These are phyloP conservation scores for Stachybotrys echinatus DNA, from an alignment of 2,329 filamentous ascomycete genomes.

Conservation along the genomic window DNA sequence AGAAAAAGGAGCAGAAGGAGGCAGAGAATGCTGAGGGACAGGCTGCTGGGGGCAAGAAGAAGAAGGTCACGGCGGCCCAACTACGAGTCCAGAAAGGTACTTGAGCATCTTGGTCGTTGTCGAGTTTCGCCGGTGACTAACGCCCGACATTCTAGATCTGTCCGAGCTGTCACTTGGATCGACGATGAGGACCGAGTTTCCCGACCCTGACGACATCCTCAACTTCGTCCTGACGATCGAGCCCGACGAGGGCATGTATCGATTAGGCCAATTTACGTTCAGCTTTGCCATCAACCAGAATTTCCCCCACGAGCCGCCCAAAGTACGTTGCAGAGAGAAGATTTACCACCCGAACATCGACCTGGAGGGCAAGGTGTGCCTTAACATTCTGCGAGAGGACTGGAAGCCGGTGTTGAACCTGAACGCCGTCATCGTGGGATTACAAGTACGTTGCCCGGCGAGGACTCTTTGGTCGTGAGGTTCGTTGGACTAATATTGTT, in stretches of 20 bases:
- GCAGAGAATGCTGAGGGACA: conserved; percentile 75
- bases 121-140: not conserved
- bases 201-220: conserved; percentile 78
- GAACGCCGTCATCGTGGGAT: conserved; percentile 91
- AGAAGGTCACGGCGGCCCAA: conserved; percentile 97
- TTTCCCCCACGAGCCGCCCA: conserved; percentile 96
- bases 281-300: conserved; percentile 88
- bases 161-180: conserved; percentile 72
- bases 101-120: not conserved
- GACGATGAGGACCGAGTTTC: conserved; percentile 78
- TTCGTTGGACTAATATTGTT: conserved; percentile 10
- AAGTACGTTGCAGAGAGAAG: conserved; percentile 95
- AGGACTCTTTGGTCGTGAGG: not conserved
- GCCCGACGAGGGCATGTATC: conserved; percentile 85
- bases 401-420: conserved; percentile 98
- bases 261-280: conserved; percentile 81
- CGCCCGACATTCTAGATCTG: conserved; percentile 51
- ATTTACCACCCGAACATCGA: conserved; percentile 99
- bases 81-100: conserved; percentile 92
- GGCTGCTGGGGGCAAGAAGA: conserved; percentile 76
- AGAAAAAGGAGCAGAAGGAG: conserved; percentile 97
- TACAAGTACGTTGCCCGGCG: conserved; percentile 55
- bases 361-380: conserved; percentile 91
- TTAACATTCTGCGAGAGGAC: conserved; percentile 96
- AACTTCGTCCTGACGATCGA: conserved; percentile 79